Base-by-base conservation (phyloP, 495 filamentous ascomycete species). In the Penicillium waksmanii region DNA sequence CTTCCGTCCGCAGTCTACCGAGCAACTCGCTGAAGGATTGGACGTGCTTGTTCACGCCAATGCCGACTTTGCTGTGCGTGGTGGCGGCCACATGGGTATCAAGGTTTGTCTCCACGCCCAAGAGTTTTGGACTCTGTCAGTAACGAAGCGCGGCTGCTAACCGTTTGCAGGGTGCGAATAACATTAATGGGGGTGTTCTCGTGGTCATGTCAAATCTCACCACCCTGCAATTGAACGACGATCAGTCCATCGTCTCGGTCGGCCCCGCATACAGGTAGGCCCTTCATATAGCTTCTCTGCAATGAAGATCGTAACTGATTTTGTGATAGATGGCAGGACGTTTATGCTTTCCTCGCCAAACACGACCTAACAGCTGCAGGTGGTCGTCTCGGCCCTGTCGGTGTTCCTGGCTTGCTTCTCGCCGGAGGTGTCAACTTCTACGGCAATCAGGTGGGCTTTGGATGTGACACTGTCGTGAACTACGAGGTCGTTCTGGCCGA, bases 401-500 rank as follows among this genome's bases (percentile, higher is more conserved):
- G 86, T 56, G 84, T 73, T 3, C 68, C 78, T 15, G 73, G 73
- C 49, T 63, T 74, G 44, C 64, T 74, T 1, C 79, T 87, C 1
- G 85, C 85, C 23, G 84, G 77, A 53, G 82, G 83, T 1, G 73
- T 84, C 51, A 81, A 73, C 44, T 82, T 78, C 61, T 80, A 78
- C 66, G 71, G 76, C 10, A 72, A 69, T 55, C 66, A 73, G 38
- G 62, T 77, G 13, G 84, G 84, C 10, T 84, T 76, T 51, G 76
- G 65, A 12, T 83, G 77, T 61, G 78, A 86, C 65, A 81, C 66
- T 13, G 80, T 86, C 1, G 56, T 72, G 35, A 74, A 75, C 50
- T 87, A 76, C 40, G 82, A 88, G 71, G 81, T 89, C 5, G 85
- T 88, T 2, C 82, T 85, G 8, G 80, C 85, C 18, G 77, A 87